Evolutionary conservation across 495 filamentous ascomycete genomes (phyloP), one percentile per base, ranked within the genome.

Genomic region (Physcia stellaris): DNA sequence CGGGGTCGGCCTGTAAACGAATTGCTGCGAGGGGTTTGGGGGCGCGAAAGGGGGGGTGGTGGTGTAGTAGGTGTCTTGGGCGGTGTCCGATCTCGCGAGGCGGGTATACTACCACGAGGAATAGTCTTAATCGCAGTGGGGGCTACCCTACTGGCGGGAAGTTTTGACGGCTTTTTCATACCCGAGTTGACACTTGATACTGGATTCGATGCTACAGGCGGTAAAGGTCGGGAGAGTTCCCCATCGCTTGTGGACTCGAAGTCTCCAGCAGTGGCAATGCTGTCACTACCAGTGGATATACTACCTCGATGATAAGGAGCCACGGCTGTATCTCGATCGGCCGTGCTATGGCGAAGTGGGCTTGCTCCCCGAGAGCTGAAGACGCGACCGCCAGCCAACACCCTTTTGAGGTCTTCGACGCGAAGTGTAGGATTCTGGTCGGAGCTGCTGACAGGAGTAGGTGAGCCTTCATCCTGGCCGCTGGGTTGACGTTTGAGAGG

Each of bases 361-460:
- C 42, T 58, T 39, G 51, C 41, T 22, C 41, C 41, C 41, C 51
- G 37, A 21, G 34, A 4, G 7, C 61, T 60, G 42, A 55, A 59
- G 44, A 49, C 57, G 19, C 62, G 33, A 34, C 59, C 64, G 39
- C 62, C 75, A 2, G 73, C 75, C 12, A 83, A 67, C 17, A 78
- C 80, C 34, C 75, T 72, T 55, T 86, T 87, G 42, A 94, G 65
- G 48, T 93, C 85, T 40, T 86, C 85, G n/a, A 93, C 77, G 24
- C 80, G 78, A n/a, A 86, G 74, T 9, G 84, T 74, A 13, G 72
- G 77, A 20, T 70, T 76, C 41, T 73, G 57, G 51, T 62, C 74
- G 21, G 76, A 77, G 34, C 66, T 66, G 44, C 64, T 70, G 21
- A 62, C 58, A 13, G 65, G 64, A 13, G 68, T 62, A 20, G 61